phyloP scores from a whole-genome alignment of 2,329 filamentous ascomycete genomes.

The Pseudogymnoascus sp. region DNA sequence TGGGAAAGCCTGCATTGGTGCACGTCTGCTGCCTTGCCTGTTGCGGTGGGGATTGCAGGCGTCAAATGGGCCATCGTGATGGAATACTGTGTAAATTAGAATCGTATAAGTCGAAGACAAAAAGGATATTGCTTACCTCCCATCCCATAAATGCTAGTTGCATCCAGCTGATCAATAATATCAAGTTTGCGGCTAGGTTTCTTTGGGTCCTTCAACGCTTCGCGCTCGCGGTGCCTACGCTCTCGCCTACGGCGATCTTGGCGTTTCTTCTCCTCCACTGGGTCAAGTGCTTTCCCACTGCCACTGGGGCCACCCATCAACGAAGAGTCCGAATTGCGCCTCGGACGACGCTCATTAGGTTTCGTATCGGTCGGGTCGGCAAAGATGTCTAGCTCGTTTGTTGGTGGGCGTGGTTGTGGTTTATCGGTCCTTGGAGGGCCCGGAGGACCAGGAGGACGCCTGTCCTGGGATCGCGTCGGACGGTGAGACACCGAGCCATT shows the following conservation, averaged over 20 bases:
- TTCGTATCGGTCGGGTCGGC: constrained; percentile 30
- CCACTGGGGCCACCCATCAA: constrained; percentile 42
- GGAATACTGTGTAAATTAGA: constrained; percentile 60
- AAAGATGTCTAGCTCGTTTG: constrained; percentile 26
- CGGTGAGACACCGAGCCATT: constrained; percentile 39
- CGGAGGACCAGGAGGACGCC: constrained; percentile 37
- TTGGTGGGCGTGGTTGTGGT: constrained; percentile 12
- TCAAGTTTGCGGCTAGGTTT: constrained; percentile 50
- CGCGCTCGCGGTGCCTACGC: constrained; percentile 30
- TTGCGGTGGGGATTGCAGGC: constrained; percentile 94
- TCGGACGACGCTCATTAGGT: constrained; percentile 42
- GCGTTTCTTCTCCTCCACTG: constrained; percentile 51
- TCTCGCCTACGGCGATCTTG: constrained; percentile 47
- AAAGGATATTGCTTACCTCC: constrained; percentile 52
- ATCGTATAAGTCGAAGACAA: not conserved
- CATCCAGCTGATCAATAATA: constrained; percentile 92
- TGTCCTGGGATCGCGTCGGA: constrained; percentile 55
- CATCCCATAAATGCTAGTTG: constrained; percentile 89
- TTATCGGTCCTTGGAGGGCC: constrained; percentile 25
- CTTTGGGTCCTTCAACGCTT: constrained; percentile 24
- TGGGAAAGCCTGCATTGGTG: constrained; percentile 94
- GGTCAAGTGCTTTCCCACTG: constrained; percentile 39
- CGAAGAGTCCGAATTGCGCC: constrained; percentile 75
- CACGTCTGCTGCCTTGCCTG: constrained; percentile 68
- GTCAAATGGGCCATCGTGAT: constrained; percentile 96